Evolutionary conservation across 305 asterid species (phyloP).

Genomic region (Striga hermonthica): DNA sequence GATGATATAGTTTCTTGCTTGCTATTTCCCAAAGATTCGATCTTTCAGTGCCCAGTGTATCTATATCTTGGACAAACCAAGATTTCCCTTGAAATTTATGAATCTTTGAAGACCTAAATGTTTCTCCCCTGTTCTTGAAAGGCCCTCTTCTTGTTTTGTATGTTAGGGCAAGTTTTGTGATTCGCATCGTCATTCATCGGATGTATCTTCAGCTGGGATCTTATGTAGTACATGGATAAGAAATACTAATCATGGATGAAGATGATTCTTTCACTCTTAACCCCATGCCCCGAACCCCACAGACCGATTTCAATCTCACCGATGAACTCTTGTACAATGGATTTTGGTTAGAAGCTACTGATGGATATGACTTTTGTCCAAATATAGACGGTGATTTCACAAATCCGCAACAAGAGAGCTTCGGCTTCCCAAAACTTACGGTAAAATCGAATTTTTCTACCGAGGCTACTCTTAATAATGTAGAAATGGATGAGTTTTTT

Average conservation of each 20-base stretch:
- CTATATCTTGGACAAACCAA: too few relatives aligned
- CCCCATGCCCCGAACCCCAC: conserved; percentile 36
- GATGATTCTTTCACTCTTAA: conserved; percentile 48
- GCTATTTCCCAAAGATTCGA: too few relatives aligned
- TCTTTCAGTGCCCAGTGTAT: too few relatives aligned
- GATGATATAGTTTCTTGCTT: too few relatives aligned
- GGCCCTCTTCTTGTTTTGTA: conserved; percentile 49
- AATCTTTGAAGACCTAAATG: conserved; percentile 49
- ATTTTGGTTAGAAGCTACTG: conserved; percentile 66
- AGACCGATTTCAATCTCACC: conserved; percentile 52
- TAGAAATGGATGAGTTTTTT: conserved; percentile 32
- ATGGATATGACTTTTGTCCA: conserved; percentile 56
- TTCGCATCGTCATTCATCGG: conserved; percentile 51
- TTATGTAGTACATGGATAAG: conserved; percentile 33
- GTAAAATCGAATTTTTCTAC: conserved; percentile 22
- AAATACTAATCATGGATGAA: conserved; percentile 39
- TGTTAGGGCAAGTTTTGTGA: conserved; percentile 45
- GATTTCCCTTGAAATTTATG: too few relatives aligned
- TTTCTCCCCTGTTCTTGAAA: conserved; percentile 44
- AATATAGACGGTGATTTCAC: background rate
- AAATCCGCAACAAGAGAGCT: conserved; percentile 19
- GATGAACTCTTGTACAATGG: conserved; percentile 70
- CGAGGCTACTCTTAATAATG: background rate
- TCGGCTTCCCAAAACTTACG: conserved; percentile 22
- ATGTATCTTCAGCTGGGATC: conserved; percentile 16